Percentiles rank a stretch among this genome's conserved stretches.
These are phyloP conservation scores for Spizellomyces sp. DNA, from an alignment of 192 early-diverging fungal species.

Conservation along the genomic window DNA sequence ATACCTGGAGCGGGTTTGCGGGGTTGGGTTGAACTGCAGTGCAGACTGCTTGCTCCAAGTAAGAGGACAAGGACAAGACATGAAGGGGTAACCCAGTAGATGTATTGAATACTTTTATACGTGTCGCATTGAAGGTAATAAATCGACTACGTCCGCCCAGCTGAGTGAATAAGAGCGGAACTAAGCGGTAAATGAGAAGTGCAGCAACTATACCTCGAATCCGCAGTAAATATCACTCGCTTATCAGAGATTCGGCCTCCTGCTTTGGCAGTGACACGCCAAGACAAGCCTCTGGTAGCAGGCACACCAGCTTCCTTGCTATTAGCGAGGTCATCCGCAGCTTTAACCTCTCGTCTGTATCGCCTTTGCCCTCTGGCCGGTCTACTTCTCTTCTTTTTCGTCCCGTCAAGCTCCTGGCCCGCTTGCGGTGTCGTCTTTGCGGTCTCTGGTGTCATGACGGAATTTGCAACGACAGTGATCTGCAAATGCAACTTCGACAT, in stretches of 20 bases:
- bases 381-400: background rate
- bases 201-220: background rate
- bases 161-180: background rate
- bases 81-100: slow-evolving; percentile 10
- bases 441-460: background rate
- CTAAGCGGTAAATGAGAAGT: background rate
- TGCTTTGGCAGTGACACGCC: background rate
- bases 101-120: slow-evolving; percentile 20
- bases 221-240: background rate
- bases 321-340: too few relatives aligned
- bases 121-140: slow-evolving; percentile 3
- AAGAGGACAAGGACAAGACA: background rate
- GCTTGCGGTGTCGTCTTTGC: background rate
- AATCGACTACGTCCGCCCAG: background rate
- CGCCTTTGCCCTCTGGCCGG: background rate
- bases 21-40: slow-evolving; percentile 6
- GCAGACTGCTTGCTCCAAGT: background rate
- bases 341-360: too few relatives aligned
- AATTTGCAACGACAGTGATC: background rate
- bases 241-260: background rate
- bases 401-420: background rate
- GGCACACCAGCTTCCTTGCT: background rate
- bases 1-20: too few relatives aligned
- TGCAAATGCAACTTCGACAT: too few relatives aligned
- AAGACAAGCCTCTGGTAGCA: background rate